phyloP scores from a whole-genome alignment of 208 protist species.

The Novymonas esmeraldas region DNA sequence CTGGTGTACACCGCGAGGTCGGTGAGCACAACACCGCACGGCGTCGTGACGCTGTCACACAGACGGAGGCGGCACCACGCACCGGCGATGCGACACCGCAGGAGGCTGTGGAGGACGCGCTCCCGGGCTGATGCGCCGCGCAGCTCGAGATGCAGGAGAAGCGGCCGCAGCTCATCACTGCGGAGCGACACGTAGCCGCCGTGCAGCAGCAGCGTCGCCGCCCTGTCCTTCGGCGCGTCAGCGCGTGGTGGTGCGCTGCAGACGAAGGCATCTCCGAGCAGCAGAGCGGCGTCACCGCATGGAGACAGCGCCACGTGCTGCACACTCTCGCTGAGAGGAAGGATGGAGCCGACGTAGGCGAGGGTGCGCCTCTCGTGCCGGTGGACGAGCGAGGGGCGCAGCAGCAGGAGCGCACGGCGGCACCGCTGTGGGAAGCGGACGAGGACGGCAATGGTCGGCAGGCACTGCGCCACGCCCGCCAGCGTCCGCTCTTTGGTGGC shows the following conservation, averaged over 20 bases:
- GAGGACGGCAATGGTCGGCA: constrained; percentile 30
- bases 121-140: constrained; percentile 6
- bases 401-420: constrained; percentile 17
- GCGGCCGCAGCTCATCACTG: constrained; percentile 6
- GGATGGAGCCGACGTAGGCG: constrained; percentile 4
- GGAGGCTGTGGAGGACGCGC: constrained; percentile 10
- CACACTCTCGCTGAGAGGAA: constrained; percentile 22
- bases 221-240: neutral
- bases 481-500: neutral
- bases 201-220: constrained; percentile 16
- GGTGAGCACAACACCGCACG: neutral
- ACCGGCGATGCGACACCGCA: constrained; percentile 14
- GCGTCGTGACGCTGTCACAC: neutral
- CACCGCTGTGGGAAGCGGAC: constrained; percentile 12
- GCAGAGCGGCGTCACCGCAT: constrained; percentile 13
- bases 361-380: neutral
- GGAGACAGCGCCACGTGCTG: constrained; percentile 17
- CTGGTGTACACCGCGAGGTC: constrained; percentile 19
- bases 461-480: constrained; percentile 1
- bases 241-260: neutral
- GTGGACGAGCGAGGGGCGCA: constrained; percentile 12
- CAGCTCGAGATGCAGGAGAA: constrained; percentile 24
- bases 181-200: constrained; percentile 9
- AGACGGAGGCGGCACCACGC: constrained; percentile 15
- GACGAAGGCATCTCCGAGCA: constrained; percentile 8